These are phyloP conservation scores for Phytophthora citricola DNA, from an alignment of 352 stramenopile species.

Conservation along the genomic window DNA sequence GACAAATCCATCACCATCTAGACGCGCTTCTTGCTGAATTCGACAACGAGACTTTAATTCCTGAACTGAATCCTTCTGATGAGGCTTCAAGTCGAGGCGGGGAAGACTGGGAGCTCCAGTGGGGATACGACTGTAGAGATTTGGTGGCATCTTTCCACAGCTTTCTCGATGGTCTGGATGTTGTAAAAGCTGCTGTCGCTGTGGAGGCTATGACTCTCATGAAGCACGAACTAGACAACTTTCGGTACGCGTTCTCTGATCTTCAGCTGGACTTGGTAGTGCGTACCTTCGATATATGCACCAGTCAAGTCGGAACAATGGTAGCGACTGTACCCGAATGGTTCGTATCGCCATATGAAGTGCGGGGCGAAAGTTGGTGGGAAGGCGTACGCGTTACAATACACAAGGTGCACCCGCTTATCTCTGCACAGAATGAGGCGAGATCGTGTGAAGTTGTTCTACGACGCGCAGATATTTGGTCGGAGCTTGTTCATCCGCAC, in stretches of 20 bases:
- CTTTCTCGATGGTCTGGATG: slow-evolving; percentile 19
- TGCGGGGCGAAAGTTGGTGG: slow-evolving; percentile 39
- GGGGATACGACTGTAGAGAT: slow-evolving; percentile 31
- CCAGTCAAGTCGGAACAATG: neutral
- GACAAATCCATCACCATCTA: slow-evolving; percentile 33
- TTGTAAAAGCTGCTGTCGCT: slow-evolving; percentile 6
- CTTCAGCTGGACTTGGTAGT: slow-evolving; percentile 17
- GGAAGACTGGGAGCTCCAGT: slow-evolving; percentile 32
- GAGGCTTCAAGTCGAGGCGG: slow-evolving; percentile 8
- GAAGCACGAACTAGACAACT: slow-evolving; percentile 39
- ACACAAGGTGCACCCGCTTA: neutral
- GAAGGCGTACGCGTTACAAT: slow-evolving; percentile 36
- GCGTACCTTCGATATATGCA: slow-evolving; percentile 22
- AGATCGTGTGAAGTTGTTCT: slow-evolving; percentile 23
- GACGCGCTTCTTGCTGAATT: slow-evolving; percentile 38
- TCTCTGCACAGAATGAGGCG: neutral
- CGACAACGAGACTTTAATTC: slow-evolving; percentile 12
- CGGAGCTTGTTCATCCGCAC: slow-evolving; percentile 41
- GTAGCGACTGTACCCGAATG: slow-evolving; percentile 25
- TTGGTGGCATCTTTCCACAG: slow-evolving; percentile 26
- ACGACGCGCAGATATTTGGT: slow-evolving; percentile 37
- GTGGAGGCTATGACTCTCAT: slow-evolving; percentile 35
- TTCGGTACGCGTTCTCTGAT: slow-evolving; percentile 29
- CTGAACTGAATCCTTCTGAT: slow-evolving; percentile 1
- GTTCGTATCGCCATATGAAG: slow-evolving; percentile 37